Percentiles rank a stretch among this genome's conserved stretches.
These are phyloP conservation scores for Cladosporium sp. DNA, from an alignment of 2,329 filamentous ascomycete species.

Conservation along the genomic window DNA sequence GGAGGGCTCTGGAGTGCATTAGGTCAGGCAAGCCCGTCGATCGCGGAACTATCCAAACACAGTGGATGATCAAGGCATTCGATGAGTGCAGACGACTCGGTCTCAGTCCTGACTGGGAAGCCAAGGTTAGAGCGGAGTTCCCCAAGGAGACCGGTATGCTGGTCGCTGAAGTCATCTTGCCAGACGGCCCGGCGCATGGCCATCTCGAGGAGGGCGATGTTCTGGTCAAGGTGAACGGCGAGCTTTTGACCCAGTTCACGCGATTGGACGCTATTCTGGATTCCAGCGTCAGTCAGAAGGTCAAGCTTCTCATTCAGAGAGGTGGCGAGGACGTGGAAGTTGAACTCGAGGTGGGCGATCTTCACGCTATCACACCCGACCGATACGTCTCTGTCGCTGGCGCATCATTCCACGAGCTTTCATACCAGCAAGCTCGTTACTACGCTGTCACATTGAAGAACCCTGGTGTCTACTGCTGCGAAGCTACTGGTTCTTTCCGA, in stretches of 20 bases:
- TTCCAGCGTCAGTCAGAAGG: slow-evolving; percentile 72
- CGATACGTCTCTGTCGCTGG: slow-evolving; percentile 92
- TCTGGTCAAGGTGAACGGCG: slow-evolving; percentile 85
- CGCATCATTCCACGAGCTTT: slow-evolving; percentile 90
- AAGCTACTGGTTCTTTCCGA: slow-evolving; percentile 90
- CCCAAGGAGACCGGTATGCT: slow-evolving; percentile 96
- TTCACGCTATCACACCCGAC: slow-evolving; percentile 93
- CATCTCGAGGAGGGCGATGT: slow-evolving; percentile 95
- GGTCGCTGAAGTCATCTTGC: slow-evolving; percentile 90
- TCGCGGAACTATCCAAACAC: slow-evolving; percentile 96
- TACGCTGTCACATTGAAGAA: slow-evolving; percentile 83
- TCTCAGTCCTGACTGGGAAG: slow-evolving; percentile 79
- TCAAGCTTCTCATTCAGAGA: slow-evolving; percentile 79
- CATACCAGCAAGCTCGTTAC: slow-evolving; percentile 94
- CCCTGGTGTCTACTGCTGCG: slow-evolving; percentile 83
- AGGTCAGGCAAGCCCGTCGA: slow-evolving; percentile 69
- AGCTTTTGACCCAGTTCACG: slow-evolving; percentile 90
- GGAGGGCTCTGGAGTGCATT: slow-evolving; percentile 82
- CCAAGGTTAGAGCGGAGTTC: slow-evolving; percentile 73
- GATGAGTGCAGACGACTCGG: slow-evolving; percentile 92
- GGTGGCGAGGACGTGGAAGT: slow-evolving; percentile 85
- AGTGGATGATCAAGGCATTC: slow-evolving; percentile 95
- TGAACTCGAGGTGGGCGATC: slow-evolving; percentile 77
- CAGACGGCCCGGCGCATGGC: slow-evolving; percentile 78
- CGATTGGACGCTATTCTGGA: slow-evolving; percentile 88